Conservation (phyloP, 345 rosid species). For the Cardamine chenopodiifolia region DNA sequence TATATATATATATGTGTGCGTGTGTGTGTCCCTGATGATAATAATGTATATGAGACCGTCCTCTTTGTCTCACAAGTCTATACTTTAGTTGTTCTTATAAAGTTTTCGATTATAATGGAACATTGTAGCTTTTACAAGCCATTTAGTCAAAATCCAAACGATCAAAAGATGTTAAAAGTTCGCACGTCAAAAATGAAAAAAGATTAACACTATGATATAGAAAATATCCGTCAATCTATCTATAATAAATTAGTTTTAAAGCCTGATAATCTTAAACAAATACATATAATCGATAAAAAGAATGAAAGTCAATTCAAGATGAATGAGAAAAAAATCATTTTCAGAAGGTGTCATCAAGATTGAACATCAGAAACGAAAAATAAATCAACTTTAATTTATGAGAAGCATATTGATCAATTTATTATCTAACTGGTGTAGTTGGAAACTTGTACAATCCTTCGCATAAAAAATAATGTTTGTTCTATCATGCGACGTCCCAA, state of each 20-base stretch:
- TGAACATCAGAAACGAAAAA: neutral
- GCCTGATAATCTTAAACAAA: neutral
- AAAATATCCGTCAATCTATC: neutral
- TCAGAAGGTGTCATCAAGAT: neutral
- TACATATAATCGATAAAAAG: neutral
- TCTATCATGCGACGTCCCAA: conserved; percentile 10
- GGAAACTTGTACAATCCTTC: neutral
- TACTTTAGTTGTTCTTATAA: neutral
- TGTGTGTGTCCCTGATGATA: conserved; percentile 7
- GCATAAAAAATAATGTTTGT: neutral
- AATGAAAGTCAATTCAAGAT: neutral
- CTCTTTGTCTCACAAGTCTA: conserved; percentile 24
- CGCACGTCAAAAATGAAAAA: neutral
- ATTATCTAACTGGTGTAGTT: neutral
- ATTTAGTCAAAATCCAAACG: conserved; percentile 28
- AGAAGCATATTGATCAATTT: neutral
- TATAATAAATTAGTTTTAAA: neutral
- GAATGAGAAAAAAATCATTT: neutral
- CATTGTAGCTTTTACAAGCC: conserved; percentile 22
- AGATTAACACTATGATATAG: neutral
- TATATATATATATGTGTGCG: neutral
- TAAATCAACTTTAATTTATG: neutral
- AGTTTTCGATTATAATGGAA: conserved; percentile 28
- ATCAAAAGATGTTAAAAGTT: neutral
- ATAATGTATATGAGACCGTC: conserved; percentile 29